Base-by-base conservation (phyloP, 805 yeast species). In the Pichia kluyveri region DNA sequence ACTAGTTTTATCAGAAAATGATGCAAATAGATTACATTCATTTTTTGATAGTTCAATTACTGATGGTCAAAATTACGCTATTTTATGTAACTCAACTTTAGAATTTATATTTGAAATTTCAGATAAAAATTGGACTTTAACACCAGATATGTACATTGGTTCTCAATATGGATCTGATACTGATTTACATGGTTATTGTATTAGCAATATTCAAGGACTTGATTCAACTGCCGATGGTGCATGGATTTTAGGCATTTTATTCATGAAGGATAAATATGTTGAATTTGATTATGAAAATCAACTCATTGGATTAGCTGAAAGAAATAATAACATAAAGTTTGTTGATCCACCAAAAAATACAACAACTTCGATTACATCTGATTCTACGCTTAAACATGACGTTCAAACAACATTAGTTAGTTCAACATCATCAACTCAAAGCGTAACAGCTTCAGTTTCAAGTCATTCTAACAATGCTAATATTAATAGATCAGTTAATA, bases 191-290 rank as follows among this genome's bases (percentile, higher is more conserved):
- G 81, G 83, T 0, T 71, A 74, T 57, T 82, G 88, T 67, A 79
- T 81, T 12, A 76, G 84, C 8, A 80, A 79, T 55, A 70, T 81
- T 49, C 86, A 79, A 63, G 86, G 85, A 10, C 57, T 73, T n/a
- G 65, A 66, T 28, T 55, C 66, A 14, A 61, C 69, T 11, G 59
- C 60, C 34, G 62, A 68, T 45, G 66, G 66, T 17, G 60, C 71
- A 1, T 82, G 87, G 87, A 73, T 82, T 46, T 62, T 82, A 38
- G 88, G 88, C 6, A 81, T 78, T n/a, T 69, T 78, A 3, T 81
- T 82, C 56, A 60, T 82, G 54, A 72, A 73, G 49, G 68, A 69
- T 32, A 79, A 71, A 47, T 81, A 79, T 58, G 70, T 80, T 2
- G 76, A 78, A 14, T 82, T 79, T 54, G 82, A 82, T 54, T 66